Conservation (phyloP, 106 monocot genomes). For the Allium fistulosum region DNA sequence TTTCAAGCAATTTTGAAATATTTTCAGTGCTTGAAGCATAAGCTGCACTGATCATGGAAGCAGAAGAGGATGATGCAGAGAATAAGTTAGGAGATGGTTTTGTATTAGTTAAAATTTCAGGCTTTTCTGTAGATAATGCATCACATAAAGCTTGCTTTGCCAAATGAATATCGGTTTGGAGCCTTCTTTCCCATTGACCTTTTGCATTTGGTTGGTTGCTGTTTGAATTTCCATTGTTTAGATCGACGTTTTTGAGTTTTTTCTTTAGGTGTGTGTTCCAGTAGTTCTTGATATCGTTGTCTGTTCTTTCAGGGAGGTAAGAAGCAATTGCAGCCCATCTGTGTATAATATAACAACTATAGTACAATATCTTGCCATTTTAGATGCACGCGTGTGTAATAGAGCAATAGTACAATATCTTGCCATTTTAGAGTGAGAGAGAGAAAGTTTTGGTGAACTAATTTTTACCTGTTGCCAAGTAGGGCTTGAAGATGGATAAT, state of each 20-base stretch:
- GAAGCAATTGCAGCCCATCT: slow-evolving; percentile 82
- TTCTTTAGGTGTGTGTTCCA: slow-evolving; percentile 54
- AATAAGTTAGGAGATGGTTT: not conserved
- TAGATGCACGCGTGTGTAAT: too few relatives aligned
- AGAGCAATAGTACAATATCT: too few relatives aligned
- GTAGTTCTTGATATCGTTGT: slow-evolving; percentile 46
- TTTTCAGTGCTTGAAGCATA: slow-evolving; percentile 25
- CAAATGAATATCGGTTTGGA: slow-evolving; percentile 31
- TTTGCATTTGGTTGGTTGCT: slow-evolving; percentile 5
- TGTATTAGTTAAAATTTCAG: not conserved
- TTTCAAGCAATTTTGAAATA: slow-evolving; percentile 12
- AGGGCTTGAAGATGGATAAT: slow-evolving; percentile 54
- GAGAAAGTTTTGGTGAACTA: too few relatives aligned
- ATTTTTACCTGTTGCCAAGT: slow-evolving; percentile 30
- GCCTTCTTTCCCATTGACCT: slow-evolving; percentile 47
- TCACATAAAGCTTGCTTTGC: slow-evolving; percentile 34
- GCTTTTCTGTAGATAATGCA: slow-evolving; percentile 21
- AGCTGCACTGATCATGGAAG: not conserved
- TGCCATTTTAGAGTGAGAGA: too few relatives aligned
- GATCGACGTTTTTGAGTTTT: slow-evolving; percentile 41
- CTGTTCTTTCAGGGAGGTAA: slow-evolving; percentile 58
- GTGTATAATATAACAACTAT: not conserved
- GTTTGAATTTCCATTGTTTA: not conserved
- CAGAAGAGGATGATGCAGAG: not conserved
- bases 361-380: too few relatives aligned